Conservation (phyloP, 306 rosid species). For the Castanospermum australe region DNA sequence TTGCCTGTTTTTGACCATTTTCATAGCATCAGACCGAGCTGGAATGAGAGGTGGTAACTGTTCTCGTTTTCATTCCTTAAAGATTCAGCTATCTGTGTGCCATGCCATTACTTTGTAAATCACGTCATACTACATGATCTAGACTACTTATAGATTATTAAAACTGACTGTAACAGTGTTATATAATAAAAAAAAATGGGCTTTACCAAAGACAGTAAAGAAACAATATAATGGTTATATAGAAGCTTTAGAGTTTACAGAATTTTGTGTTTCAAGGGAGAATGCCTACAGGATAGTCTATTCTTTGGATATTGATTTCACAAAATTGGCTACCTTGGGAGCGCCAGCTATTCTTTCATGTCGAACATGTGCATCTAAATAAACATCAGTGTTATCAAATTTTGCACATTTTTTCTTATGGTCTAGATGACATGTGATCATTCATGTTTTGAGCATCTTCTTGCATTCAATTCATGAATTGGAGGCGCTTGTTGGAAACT, state of each 20-base stretch:
- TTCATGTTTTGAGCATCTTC: slow-evolving; percentile 22
- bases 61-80: slow-evolving; percentile 12
- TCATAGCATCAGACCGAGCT: slow-evolving; percentile 60
- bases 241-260: background rate
- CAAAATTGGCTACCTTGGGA: background rate
- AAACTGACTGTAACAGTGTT: background rate
- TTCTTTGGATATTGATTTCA: slow-evolving; percentile 22
- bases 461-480: slow-evolving; percentile 3
- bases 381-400: slow-evolving; percentile 13
- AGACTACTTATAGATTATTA: slow-evolving; percentile 15
- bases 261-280: background rate
- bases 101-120: slow-evolving; percentile 11
- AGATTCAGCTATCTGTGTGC: slow-evolving; percentile 2
- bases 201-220: background rate
- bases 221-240: slow-evolving; percentile 9
- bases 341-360: slow-evolving; percentile 4
- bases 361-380: background rate
- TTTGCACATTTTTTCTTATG: background rate
- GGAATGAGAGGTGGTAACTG: slow-evolving; percentile 67
- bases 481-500: slow-evolving; percentile 10
- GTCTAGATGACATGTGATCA: background rate
- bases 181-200: background rate
- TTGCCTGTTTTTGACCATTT: slow-evolving; percentile 83
- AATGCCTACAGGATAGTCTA: background rate
- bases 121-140: background rate